Evolutionary conservation across 257 asterid genomes (phyloP), one percentile per base, ranked within the genome.

Genomic region (Petunia secreta): DNA sequence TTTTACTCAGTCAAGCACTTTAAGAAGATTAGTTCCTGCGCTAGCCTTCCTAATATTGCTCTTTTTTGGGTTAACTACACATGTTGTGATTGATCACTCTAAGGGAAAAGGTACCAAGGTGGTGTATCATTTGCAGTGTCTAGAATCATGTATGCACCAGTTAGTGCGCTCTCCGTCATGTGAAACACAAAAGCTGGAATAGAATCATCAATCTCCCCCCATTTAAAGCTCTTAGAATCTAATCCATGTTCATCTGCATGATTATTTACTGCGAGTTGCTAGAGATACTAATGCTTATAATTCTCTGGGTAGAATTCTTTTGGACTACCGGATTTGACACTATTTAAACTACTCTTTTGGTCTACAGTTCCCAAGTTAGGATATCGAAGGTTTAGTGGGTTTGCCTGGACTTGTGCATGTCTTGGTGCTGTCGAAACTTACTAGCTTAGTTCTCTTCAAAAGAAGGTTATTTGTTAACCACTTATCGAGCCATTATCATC

Each of bases 381-480:
- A n/a, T 50, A 48, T 48, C 60, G 25, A 71, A 48, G 44, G 60
- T 71, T 48, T 71, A 10, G 34, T 34, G 58, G 59, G 60, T 48
- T 71, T 34, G 48, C 13, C 13, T 48, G 34, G 77, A 48, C 50
- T 48, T 3, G 3, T 48, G 59, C 43, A 71, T 71, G 60, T 4
- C 60, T 48, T 50, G 25, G 43, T 46, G 60, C 34, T 71, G 13
- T 11, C 40, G 10, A 52, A 46, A 69, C 77, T 44, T 69, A 5
- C 60, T 69, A 69, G 16, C 58, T 10, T 48, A 10, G 60, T 69
- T 66, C 59, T 48, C 77, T 48, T 16, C 37, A 15, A 69, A 46
- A 69, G 60, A 69, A 46, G 41, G 43, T 48, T 69, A 69, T 69
- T 69, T 69, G 59, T 71, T 71, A 25, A 71, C 77, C 77, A 71